Conservation (phyloP, 371 early-diverging fungal genomes). For the Lichtheimia corymbifera region DNA sequence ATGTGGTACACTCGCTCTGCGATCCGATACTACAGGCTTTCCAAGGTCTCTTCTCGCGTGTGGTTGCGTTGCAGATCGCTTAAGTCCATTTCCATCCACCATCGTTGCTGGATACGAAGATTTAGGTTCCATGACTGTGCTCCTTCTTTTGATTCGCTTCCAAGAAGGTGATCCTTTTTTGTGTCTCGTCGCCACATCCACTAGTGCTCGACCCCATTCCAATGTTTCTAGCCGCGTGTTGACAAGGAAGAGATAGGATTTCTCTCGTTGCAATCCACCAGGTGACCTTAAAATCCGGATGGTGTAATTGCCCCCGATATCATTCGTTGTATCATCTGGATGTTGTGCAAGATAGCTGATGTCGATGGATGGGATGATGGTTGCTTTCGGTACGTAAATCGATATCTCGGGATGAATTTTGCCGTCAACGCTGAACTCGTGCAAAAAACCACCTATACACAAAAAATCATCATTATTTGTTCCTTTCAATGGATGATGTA, state of each 20-base stretch:
- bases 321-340: not conserved
- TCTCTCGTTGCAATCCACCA: conserved; percentile 10
- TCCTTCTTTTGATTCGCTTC: conserved; percentile 7
- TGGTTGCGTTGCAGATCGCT: no score
- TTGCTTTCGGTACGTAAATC: conserved; percentile 32
- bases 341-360: conserved; percentile 13
- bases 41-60: no score
- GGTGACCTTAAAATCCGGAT: conserved; percentile 9
- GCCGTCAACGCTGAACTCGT: conserved; percentile 39
- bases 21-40: no score
- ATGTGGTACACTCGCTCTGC: no score
- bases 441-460: conserved; percentile 36
- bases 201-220: conserved; percentile 16
- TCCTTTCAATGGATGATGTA: not conserved
- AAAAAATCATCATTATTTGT: not conserved
- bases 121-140: not conserved
- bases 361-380: conserved; percentile 27
- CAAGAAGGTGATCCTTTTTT: conserved; percentile 1
- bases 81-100: no score
- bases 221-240: conserved; percentile 10
- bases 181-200: conserved; percentile 17
- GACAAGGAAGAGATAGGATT: conserved; percentile 13
- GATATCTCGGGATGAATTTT: conserved; percentile 36
- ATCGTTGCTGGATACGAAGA: no score
- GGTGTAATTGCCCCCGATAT: not conserved